Evolutionary conservation across 2,329 filamentous ascomycete species (phyloP), one percentile per base, ranked within the genome.

Genomic region (Colletotrichum neosansevieriae): DNA sequence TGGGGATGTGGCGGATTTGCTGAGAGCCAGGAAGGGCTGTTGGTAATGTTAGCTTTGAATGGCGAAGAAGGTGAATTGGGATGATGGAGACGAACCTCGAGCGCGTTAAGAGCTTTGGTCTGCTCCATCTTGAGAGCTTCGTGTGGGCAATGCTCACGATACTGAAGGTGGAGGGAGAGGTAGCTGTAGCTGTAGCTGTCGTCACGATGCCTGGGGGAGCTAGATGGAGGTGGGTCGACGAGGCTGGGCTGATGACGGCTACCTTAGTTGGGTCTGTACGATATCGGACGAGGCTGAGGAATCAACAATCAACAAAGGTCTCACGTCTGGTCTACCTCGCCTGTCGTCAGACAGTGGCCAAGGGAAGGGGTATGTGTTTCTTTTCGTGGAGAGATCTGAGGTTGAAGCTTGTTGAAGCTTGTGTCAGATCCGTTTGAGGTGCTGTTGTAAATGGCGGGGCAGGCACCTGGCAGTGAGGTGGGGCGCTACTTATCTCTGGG

Each of bases 1-100:
- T 45, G 94, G 91, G 11, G 94, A 94, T 6, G 89, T 93, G 71
- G 93, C 94, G 11, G 94, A 92, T 78, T 94, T 96, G 75, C 92
- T 92, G 72, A 98, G 92, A 59, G 92, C 92, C 69, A 99, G 84
- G 82, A 95, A 98, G n/a, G 94, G 94, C 85, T 97, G 84, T 11
- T 86, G 83, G 40, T 82, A 83, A 73, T 85, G 32, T 59, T 38
- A 40, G 56, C 50, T 17, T 47, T 5, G 11, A 56, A 51, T 17
- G 40, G 56, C 17, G 6, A 53, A 15, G 45, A 38, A 6, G 36
- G 36, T 38, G 6, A 7, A 38, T 11, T 38, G 36, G 9, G 58
- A 10, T 24, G 50, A 29, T 29, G 29, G 29, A 29, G 6, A 73
- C 79, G 63, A 79, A 89, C 89, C 85, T 88, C 88, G 56, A 91